phyloP scores from a whole-genome alignment of 768 basidiomycete species.

The Naganishia randhawae region DNA sequence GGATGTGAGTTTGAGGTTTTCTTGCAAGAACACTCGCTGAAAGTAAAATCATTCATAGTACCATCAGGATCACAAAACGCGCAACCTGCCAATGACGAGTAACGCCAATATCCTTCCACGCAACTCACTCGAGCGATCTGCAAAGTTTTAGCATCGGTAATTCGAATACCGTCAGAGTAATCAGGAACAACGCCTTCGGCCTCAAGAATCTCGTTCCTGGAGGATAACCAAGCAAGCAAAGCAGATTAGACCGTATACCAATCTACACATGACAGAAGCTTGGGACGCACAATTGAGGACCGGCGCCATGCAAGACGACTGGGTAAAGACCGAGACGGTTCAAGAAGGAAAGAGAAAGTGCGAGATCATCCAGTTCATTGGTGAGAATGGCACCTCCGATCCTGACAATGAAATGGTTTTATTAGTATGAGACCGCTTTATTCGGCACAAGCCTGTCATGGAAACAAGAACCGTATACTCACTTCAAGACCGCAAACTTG shows the following conservation, averaged over 20 bases:
- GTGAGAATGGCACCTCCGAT: conserved; percentile 89
- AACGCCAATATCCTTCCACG: too few relatives aligned
- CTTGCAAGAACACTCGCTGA: conserved; percentile 84
- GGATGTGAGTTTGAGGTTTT: conserved; percentile 89
- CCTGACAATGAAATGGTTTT: conserved; percentile 33
- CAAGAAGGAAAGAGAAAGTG: conserved; percentile 89
- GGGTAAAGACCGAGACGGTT: conserved; percentile 98
- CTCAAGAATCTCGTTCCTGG: conserved; percentile 78
- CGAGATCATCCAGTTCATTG: conserved; percentile 85
- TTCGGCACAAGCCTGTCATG: too few relatives aligned
- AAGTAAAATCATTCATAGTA: background rate
- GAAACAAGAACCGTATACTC: background rate
- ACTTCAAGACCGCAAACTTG: conserved; percentile 94
- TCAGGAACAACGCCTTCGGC: conserved; percentile 88
- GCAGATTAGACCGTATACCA: background rate
- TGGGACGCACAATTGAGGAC: conserved; percentile 63
- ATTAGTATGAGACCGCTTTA: background rate
- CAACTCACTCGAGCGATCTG: conserved; percentile 70
- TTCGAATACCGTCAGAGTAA: conserved; percentile 94
- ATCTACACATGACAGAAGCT: background rate
- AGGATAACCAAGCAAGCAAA: conserved; percentile 32
- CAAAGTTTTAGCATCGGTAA: conserved; percentile 92
- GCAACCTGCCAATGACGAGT: background rate
- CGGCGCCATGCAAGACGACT: conserved; percentile 91
- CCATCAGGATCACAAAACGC: background rate